phyloP scores from a whole-genome alignment of 208 protist species.

The Trypanosoma congolense region DNA sequence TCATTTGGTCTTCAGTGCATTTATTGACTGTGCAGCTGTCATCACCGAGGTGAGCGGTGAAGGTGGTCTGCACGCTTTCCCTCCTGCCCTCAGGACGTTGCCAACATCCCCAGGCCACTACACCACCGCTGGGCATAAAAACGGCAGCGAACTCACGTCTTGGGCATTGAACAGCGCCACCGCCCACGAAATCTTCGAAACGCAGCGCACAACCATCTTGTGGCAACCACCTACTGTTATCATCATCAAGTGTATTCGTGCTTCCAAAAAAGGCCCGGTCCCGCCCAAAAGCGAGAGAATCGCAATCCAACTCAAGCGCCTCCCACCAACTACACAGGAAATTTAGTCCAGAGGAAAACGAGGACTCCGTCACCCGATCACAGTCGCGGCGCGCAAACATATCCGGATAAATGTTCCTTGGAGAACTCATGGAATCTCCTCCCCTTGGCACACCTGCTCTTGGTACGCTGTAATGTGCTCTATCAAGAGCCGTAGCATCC shows the following conservation, averaged over 20 bases:
- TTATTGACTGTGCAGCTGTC: no score
- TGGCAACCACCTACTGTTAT: neutral
- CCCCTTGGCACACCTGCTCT: neutral
- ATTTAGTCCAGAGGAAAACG: constrained; percentile 26
- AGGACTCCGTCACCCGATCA: neutral
- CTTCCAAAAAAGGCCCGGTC: constrained; percentile 1
- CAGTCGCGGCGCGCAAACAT: neutral
- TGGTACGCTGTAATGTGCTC: neutral
- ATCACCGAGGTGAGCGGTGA: no score
- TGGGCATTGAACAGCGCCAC: constrained; percentile 11
- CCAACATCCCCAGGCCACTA: constrained; percentile 32
- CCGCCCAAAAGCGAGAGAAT: constrained; percentile 1
- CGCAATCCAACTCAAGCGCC: constrained; percentile 27
- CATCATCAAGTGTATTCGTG: constrained; percentile 5
- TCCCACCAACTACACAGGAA: constrained; percentile 30
- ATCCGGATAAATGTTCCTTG: neutral
- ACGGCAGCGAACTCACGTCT: constrained; percentile 33
- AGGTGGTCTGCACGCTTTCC: neutral
- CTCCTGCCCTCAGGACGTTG: neutral
- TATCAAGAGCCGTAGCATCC: neutral
- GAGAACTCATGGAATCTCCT: neutral
- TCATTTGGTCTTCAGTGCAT: neutral
- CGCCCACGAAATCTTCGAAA: constrained; percentile 7
- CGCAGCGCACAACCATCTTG: neutral
- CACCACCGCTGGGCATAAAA: constrained; percentile 40